A percentile compares a stretch with the other conserved stretches of the same genome.
phyloP scores from a whole-genome alignment of 495 filamentous ascomycete species.

The Lepidopterella palustris region DNA sequence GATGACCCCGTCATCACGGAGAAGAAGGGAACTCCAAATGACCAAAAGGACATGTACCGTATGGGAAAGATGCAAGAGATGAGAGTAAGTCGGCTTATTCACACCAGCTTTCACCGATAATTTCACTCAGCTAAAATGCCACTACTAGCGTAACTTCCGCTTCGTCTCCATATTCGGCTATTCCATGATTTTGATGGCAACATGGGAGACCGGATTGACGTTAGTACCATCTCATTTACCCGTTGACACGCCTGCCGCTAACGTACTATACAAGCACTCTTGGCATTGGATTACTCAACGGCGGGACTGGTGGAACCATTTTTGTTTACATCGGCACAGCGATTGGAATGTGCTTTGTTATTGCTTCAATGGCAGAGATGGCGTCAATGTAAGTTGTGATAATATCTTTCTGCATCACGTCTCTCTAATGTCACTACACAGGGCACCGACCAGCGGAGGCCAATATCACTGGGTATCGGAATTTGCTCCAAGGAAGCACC shows the following conservation, averaged over 20 bases:
- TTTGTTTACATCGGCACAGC: conserved; percentile 7
- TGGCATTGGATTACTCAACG: conserved; percentile 2
- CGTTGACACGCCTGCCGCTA: not conserved
- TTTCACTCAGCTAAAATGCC: not conserved
- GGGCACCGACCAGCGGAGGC: conserved; percentile 30
- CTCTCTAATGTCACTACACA: not conserved
- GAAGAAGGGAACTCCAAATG: conserved; percentile 20
- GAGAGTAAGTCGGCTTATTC: conserved; percentile 17
- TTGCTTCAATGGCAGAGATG: conserved; percentile 10
- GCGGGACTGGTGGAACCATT: conserved; percentile 8
- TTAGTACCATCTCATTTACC: not conserved
- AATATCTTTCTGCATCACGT: not conserved
- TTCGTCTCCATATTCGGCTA: conserved; percentile 29
- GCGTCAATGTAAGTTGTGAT: conserved; percentile 4
- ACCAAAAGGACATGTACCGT: conserved; percentile 17
- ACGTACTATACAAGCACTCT: not conserved
- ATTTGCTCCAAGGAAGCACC: conserved; percentile 39
- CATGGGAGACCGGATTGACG: conserved; percentile 13
- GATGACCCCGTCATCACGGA: conserved; percentile 8
- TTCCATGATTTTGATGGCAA: conserved; percentile 23
- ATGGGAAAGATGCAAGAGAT: conserved; percentile 27
- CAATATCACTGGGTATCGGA: conserved; percentile 52
- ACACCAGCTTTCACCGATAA: not conserved
- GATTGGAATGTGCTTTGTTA: conserved; percentile 7
- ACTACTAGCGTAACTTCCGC: conserved; percentile 22